Conservation (phyloP, 345 rosid genomes). For the Reutealis trisperma region DNA sequence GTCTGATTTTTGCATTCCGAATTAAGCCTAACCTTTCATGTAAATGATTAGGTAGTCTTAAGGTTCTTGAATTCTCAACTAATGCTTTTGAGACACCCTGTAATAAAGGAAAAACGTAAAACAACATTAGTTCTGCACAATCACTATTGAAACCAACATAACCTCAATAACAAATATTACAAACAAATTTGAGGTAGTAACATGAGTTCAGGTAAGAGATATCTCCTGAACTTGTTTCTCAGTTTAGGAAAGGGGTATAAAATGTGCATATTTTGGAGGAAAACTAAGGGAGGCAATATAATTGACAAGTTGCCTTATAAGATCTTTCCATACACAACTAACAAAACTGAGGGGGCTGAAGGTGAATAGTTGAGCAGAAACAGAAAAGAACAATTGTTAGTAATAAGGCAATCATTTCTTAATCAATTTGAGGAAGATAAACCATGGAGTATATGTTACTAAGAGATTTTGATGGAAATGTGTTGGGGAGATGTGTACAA, state of each 20-base stretch:
- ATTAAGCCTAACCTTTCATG: conserved; percentile 84
- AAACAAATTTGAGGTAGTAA: neutral
- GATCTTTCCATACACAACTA: neutral
- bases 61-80: conserved; percentile 81
- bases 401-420: neutral
- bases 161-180: neutral
- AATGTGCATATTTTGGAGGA: neutral
- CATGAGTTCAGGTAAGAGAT: neutral
- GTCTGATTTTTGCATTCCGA: conserved; percentile 82
- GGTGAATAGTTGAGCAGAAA: neutral
- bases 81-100: conserved; percentile 94
- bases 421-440: neutral
- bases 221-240: neutral
- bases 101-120: conserved; percentile 13
- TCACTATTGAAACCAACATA: neutral
- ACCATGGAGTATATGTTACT: neutral
- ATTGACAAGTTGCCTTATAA: neutral
- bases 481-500: neutral
- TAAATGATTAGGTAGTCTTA: conserved; percentile 82
- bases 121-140: conserved; percentile 17
- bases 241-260: neutral
- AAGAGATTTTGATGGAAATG: neutral
- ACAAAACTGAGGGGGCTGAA: neutral
- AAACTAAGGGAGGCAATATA: neutral
- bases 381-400: neutral